Evolutionary conservation across 257 asterid species (phyloP), one percentile per base, ranked within the genome.

Genomic region (Primulina eburnea): DNA sequence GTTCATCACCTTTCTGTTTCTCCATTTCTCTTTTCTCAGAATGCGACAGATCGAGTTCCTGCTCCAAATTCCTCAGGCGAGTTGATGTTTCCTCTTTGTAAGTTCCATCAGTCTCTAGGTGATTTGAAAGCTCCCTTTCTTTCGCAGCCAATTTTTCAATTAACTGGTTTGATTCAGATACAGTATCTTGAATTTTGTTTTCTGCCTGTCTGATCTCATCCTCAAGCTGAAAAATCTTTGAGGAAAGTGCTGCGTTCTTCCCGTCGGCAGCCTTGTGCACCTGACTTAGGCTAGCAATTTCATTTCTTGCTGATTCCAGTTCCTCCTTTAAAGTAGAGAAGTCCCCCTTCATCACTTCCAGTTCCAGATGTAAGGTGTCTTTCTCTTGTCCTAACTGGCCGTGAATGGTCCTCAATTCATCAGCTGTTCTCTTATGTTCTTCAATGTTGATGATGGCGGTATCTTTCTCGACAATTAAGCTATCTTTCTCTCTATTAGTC

Each of bases 31-130:
- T 73, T 72, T 77, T 90, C 67, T 79, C 90, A 30, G 75, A 58
- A 76, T 79, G 90, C 33, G 78, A 77, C 16, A 88, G 77, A 78
- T 81, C 86, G 21, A 92, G 88, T 77, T 87, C 89, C 71, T 75
- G 73, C 69, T 90, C 97, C 80, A 92, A 78, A 58, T 87, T 96
- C 79, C 85, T 88, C 59, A 75, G 5, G 2, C 80, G 91, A 70
- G 83, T 69, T 43, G 85, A 76, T 68, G 84, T 65, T 71, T 87
- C 89, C 76, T 74, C 86, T 81, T 90, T 86, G 82, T 83, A 86
- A 68, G 95, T 60, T 80, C 84, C 97, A 28, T 90, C 92, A 74
- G 75, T 76, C 86, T 88, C 96, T 67, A 73, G 74, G 79, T 88
- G 90, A 72, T 75, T 59, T 47, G 85, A 83, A 65, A 87, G 57